phyloP scores from a whole-genome alignment of 2,329 filamentous ascomycete species.

The Proliferodiscus dingleyae region DNA sequence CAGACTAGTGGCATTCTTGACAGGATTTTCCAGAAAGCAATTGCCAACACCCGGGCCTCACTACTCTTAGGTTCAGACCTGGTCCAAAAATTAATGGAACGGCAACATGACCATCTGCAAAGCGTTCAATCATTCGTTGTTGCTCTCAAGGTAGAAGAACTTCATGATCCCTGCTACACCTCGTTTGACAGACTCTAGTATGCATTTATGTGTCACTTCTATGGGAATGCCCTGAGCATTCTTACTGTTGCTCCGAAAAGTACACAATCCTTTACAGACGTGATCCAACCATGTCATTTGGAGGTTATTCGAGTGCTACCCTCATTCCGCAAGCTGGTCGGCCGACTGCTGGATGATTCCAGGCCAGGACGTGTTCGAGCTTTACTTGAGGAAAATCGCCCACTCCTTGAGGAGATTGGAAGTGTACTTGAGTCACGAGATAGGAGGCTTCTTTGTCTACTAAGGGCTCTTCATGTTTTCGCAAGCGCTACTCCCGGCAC shows the following conservation, averaged over 20 bases:
- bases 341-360: conserved; percentile 41
- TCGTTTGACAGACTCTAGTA: conserved; percentile 47
- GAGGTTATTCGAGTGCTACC: conserved; percentile 63
- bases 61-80: conserved; percentile 62
- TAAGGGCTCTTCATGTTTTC: conserved; percentile 46
- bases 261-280: conserved; percentile 27
- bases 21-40: conserved; percentile 61
- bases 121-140: conserved; percentile 69
- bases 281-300: conserved; percentile 55
- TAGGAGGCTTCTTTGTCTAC: conserved; percentile 38
- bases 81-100: conserved; percentile 58
- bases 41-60: conserved; percentile 51
- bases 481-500: conserved; percentile 23
- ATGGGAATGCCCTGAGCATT: conserved; percentile 69
- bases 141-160: conserved; percentile 55
- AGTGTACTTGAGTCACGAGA: conserved; percentile 33
- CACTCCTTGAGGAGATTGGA: conserved; percentile 44
- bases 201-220: conserved; percentile 82
- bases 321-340: conserved; percentile 59
- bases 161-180: not conserved
- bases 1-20: conserved; percentile 69
- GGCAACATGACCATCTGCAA: conserved; percentile 72
- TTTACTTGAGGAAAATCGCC: conserved; percentile 56
- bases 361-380: conserved; percentile 41
- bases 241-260: conserved; percentile 42